Base-by-base conservation (phyloP, 495 filamentous ascomycete genomes). In the Aspergillus diversus region DNA sequence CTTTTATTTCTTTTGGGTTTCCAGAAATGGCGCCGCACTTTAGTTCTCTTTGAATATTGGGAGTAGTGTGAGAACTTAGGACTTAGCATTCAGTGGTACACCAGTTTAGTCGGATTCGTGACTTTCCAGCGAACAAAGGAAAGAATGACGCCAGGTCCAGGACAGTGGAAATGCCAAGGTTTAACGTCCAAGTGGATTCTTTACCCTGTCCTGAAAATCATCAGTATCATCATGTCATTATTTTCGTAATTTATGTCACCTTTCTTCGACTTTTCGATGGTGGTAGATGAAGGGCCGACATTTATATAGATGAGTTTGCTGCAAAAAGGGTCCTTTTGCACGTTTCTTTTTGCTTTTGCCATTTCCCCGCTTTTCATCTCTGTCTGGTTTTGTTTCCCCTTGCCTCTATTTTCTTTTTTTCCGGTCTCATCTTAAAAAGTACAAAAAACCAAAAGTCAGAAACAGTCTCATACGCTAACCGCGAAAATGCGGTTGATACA, bases 81-180 rank as follows among this genome's bases (percentile, higher is more conserved):
- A 13, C 4, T 11, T 50, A 21, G 47, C 5, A 50, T 13, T 5
- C 12, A 50, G 31, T 34, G 9, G 21, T 54, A 13, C 7, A 32
- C 27, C 31, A 11, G 51, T 13, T 54, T 9, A 50, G 47, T 50
- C 2, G 47, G 47, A 8, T 31, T 50, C 39, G 16, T 50, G 47
- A 50, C n/a, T 11, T 50, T 50, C 47, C 16, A 50, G 16, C 5
- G 12, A 54, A 21, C 32, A 54, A 13, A 12, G 35, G 47, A 61
- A 27, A 42, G 47, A 50, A 48, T 55, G 49, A 61, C 59, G 59
- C 50, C 47, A 55, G 54, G 54, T 56, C 54, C 50, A 52, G 21
- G 5, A 58, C 55, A 7, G 16, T 55, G 61, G 61, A 59, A 53
- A 55, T 37, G 62, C 61, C 61, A 64, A 59, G 61, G 61, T 54